Percentiles rank a stretch among this genome's conserved stretches.
phyloP scores from a whole-genome alignment of 805 yeast genomes.

The Tetrapisispora phaffii region DNA sequence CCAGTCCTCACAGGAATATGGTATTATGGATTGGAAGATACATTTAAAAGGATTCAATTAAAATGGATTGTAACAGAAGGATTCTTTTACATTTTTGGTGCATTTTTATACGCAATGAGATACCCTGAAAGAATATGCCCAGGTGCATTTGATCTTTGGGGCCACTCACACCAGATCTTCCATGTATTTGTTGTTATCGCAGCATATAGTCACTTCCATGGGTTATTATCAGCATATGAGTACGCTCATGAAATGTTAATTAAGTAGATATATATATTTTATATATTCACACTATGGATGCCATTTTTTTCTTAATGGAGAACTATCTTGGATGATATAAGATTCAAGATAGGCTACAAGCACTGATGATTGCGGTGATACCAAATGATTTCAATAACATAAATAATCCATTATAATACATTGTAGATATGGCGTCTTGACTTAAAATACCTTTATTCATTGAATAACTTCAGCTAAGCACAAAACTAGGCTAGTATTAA shows the following conservation, averaged over 20 bases:
- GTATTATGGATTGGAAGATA: constrained; percentile 40
- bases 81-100: constrained; percentile 66
- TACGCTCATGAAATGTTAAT: constrained; percentile 33
- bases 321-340: too few relatives aligned
- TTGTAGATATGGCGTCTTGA: too few relatives aligned
- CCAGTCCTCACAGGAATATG: constrained; percentile 52
- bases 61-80: constrained; percentile 64
- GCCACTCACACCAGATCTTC: constrained; percentile 80
- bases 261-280: neutral
- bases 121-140: constrained; percentile 65
- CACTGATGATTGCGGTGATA: too few relatives aligned
- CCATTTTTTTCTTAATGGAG: neutral
- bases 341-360: too few relatives aligned
- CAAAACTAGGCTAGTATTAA: neutral
- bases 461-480: neutral
- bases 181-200: constrained; percentile 72
- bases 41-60: constrained; percentile 44
- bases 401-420: too few relatives aligned
- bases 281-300: neutral
- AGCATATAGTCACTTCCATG: constrained; percentile 62
- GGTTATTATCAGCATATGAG: constrained; percentile 47
- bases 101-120: constrained; percentile 65
- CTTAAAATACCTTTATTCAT: too few relatives aligned
- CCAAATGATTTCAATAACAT: too few relatives aligned
- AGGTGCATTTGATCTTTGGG: constrained; percentile 57